Base-by-base conservation (phyloP, 1,284 basidiomycete genomes). In the Crucibulum parvulum region DNA sequence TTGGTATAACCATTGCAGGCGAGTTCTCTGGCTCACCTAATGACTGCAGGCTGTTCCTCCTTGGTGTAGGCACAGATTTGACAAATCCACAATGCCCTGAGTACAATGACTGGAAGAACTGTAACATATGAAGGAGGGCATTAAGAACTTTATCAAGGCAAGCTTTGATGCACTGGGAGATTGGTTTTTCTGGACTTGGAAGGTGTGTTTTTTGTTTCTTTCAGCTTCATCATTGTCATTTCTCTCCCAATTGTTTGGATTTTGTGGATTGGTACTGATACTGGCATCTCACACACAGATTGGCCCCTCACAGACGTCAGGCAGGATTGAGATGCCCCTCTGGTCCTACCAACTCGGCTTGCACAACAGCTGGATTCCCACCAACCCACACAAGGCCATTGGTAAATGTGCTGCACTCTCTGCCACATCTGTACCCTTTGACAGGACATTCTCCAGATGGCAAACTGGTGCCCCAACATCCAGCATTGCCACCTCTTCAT, bases 381-480 rank as follows among this genome's bases (percentile, higher is more conserved):
- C 74, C 1, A 92, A 96, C 73, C 95, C 95, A 9, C 84, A 94
- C 57, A 73, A 68, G 7, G 85, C 89, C 2, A 51, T 78, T 35
- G 94, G 94, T 34, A 85, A 80, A 50, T 96, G 95, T 70, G 80
- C 73, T 31, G 73, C 81, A 9, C 74, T 89, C 51, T 83, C 87
- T 37, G 81, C 73, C 9, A 68, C 72, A 10, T 70, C 73, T 48
- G 65, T 76, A 11, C 58, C 60, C 7, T 94, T 91, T 70, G 72
- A 82, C 66, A 87, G 88, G 13, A 81, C 79, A 1, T 90, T 86
- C 78, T 69, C 81, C 69, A 64, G 87, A 7, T 94, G 89, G 83
- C 89, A 91, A 69, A 94, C 92, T 0, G 94, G 94, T 53, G 91
- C 90, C 4, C 76, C 84, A 35, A 90, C 91, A 46, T 88, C 87